Percentiles rank a stretch among this genome's conserved stretches.
Conservation (phyloP, 2,329 filamentous ascomycete genomes). For the Mycogone perniciosa region DNA sequence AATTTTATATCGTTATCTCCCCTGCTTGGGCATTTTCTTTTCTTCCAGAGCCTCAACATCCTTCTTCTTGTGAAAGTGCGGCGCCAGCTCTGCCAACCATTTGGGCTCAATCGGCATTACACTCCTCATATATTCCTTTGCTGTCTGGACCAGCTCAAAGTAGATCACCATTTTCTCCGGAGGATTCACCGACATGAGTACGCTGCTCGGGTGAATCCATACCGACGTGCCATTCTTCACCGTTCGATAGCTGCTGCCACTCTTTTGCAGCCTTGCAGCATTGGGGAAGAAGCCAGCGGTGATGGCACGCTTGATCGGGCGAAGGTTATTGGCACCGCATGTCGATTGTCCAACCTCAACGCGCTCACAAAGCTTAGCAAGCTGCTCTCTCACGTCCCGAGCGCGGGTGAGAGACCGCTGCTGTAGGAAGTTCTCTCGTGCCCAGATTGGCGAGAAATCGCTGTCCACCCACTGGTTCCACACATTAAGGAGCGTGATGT, state of each 20-base stretch:
- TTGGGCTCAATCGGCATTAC: conserved; percentile 77
- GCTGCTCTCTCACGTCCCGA: conserved; percentile 85
- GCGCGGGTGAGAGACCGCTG: conserved; percentile 83
- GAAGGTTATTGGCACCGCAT: conserved; percentile 62
- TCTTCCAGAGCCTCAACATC: conserved; percentile 79
- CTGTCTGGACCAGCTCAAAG: conserved; percentile 74
- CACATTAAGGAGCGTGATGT: conserved; percentile 81
- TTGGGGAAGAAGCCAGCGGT: conserved; percentile 94
- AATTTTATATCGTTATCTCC: conserved; percentile 14
- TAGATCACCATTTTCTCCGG: conserved; percentile 78
- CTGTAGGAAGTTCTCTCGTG: conserved; percentile 88
- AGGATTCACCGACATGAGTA: conserved; percentile 71
- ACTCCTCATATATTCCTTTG: conserved; percentile 88
- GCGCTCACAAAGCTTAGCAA: conserved; percentile 85
- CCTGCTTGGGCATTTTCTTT: conserved; percentile 49
- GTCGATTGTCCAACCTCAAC: conserved; percentile 74
- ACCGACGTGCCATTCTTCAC: conserved; percentile 86
- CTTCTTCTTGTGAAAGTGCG: conserved; percentile 90
- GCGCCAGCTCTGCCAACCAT: conserved; percentile 85
- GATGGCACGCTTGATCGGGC: conserved; percentile 77
- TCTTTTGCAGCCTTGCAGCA: conserved; percentile 73
- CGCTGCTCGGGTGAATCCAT: conserved; percentile 83
- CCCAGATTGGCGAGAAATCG: conserved; percentile 83
- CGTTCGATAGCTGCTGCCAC: conserved; percentile 82
- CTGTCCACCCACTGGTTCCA: conserved; percentile 94